Evolutionary conservation across 2,329 filamentous ascomycete genomes (phyloP).

Genomic region (Alternaria arborescens): DNA sequence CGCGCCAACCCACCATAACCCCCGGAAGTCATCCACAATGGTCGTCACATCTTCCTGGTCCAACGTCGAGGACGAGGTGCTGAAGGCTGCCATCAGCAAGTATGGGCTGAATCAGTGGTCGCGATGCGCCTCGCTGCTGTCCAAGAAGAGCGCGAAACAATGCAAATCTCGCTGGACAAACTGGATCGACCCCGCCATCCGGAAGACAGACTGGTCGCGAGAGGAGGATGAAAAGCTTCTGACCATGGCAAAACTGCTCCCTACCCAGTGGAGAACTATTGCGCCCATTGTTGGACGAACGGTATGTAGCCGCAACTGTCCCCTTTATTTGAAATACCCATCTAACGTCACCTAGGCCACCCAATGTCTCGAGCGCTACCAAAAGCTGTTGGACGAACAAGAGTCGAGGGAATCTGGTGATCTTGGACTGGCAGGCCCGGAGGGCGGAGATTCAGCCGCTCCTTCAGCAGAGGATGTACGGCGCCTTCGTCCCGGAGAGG

Average conservation of each 20-base stretch:
- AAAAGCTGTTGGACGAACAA: constrained; percentile 94
- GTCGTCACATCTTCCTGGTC: constrained; percentile 49
- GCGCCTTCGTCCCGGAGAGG: constrained; percentile 85
- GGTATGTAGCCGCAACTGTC: not conserved
- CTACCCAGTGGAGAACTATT: constrained; percentile 98
- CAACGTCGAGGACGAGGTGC: constrained; percentile 88
- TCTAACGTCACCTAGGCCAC: constrained; percentile 66
- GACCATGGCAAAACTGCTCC: constrained; percentile 97
- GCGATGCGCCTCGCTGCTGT: constrained; percentile 94
- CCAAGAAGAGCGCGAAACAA: constrained; percentile 97
- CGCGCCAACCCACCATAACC: constrained; percentile 11
- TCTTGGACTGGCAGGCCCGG: constrained; percentile 82
- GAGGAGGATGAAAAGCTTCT: constrained; percentile 98
- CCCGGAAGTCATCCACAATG: constrained; percentile 64
- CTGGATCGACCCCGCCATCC: constrained; percentile 97
- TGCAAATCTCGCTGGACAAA: constrained; percentile 99
- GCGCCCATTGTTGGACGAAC: constrained; percentile 95
- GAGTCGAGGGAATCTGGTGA: constrained; percentile 85
- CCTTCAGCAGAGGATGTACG: constrained; percentile 93
- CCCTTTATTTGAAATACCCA: not conserved
- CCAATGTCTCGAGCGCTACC: constrained; percentile 95
- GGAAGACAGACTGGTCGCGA: constrained; percentile 98
- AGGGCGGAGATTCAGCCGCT: constrained; percentile 84
- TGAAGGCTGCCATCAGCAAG: constrained; percentile 73
- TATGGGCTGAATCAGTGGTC: constrained; percentile 79